Conservation (phyloP, 495 filamentous ascomycete species). For the Talaromyces stipitatus region DNA sequence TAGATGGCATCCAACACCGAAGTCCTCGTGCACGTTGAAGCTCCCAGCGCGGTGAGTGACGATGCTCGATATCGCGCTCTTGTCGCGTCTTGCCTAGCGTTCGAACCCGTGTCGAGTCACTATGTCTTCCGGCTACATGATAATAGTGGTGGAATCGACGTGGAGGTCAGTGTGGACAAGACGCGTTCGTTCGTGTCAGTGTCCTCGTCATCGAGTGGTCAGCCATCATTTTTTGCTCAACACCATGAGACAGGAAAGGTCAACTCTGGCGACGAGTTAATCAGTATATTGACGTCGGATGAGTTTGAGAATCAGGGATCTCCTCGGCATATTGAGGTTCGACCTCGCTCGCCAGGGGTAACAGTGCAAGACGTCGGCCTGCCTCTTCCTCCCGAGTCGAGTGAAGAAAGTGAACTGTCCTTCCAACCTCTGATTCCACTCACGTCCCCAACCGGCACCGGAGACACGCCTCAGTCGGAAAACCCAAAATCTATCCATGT, state of each 20-base stretch:
- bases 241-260: not conserved
- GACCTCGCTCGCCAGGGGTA: not conserved
- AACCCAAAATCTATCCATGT: not conserved
- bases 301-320: not conserved
- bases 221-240: not conserved
- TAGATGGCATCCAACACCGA: conserved; percentile 27
- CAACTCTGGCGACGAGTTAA: conserved; percentile 8
- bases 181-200: not conserved
- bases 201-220: not conserved
- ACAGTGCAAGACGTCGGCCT: not conserved
- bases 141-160: conserved; percentile 3
- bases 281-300: not conserved
- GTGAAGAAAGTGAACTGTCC: conserved; percentile 1
- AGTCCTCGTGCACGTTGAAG: conserved; percentile 63
- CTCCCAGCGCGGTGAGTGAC: conserved; percentile 51
- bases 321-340: not conserved
- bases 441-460: not conserved
- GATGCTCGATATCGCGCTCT: conserved; percentile 58
- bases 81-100: conserved; percentile 52
- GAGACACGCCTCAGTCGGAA: not conserved
- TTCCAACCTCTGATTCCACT: conserved; percentile 5
- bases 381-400: not conserved
- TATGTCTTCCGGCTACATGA: conserved; percentile 6
- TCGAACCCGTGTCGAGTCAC: conserved; percentile 34
- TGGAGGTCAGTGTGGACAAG: not conserved